phyloP scores from a whole-genome alignment of 1,284 basidiomycete genomes.

The Fomes fomentarius region DNA sequence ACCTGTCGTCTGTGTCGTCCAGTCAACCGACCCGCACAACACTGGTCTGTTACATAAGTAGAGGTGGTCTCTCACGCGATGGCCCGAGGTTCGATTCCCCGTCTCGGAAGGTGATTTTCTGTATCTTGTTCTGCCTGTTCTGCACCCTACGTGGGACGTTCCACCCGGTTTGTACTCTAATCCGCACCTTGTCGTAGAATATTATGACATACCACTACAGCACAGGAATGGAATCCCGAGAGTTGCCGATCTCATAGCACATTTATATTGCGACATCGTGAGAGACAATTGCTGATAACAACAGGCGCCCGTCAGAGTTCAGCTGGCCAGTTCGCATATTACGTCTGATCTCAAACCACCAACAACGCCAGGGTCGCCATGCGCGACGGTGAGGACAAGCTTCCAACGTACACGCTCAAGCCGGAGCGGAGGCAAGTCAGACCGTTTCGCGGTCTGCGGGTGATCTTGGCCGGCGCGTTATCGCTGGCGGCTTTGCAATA shows the following conservation, averaged over 20 bases:
- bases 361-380: not conserved
- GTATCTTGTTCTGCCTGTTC: too few species aligned
- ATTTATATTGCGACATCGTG: too few species aligned
- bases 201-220: too few species aligned
- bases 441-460: not conserved
- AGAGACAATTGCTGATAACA: not conserved
- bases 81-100: slow-evolving; percentile 5
- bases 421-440: not conserved
- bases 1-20: too few species aligned
- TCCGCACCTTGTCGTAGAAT: too few species aligned
- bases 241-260: too few species aligned
- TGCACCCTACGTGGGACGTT: not conserved
- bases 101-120: not conserved
- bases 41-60: too few species aligned
- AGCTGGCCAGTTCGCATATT: not conserved
- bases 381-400: not conserved
- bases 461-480: slow-evolving; percentile 5
- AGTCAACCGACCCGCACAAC: too few species aligned
- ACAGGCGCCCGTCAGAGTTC: not conserved
- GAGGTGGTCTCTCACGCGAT: slow-evolving; percentile 1
- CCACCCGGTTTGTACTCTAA: too few species aligned
- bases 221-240: too few species aligned
- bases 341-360: not conserved
- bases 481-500: slow-evolving; percentile 5
- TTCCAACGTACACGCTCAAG: not conserved